Base-by-base conservation (phyloP, 108 stramenopile genomes). In the Skeletonema grethae region DNA sequence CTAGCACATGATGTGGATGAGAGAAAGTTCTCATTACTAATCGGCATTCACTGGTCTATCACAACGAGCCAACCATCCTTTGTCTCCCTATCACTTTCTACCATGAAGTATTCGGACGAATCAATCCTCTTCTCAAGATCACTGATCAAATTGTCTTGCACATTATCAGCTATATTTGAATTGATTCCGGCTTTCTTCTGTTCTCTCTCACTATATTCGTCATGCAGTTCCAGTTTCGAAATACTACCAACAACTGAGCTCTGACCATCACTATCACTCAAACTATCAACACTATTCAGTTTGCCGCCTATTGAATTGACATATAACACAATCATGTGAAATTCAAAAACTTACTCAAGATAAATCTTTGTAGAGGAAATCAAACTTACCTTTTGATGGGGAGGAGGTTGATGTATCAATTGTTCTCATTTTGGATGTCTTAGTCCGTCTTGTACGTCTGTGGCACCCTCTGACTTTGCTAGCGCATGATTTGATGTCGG, bases 31-130 rank as follows among this genome's bases (percentile, higher is more conserved):
- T 53, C 50, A 8, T 22, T n/a, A 3, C 1, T 15, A 13, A 50
- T 50, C 48, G 48, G 22, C 18, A 50, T 24, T 72, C 63, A 72
- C 31, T 65, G 62, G 63, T 72, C 62, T 28, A 48, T 72, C 61
- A 72, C 63, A 72, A 72, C 63, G 7, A 72, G 55, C 72, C 72
- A 72, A 28, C 72, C 72, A 41, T 72, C 72, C 20, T 63, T 72
- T 9, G 61, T 63, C 50, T 72, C 72, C n/a, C 22, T 53, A n/a
- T 72, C 72, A 1, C 29, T 56, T 22, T 39, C 5, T 18, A 72
- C 57, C 48, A 72, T 56, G 12, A 31, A 72, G 55, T 72, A 72
- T 22, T 57, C 72, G 28, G 62, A 41, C 22, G 50, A 53, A 31
- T 72, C 72, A 0, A 55, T 55, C 61, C 57, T 57, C 57, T 64